Evolutionary conservation across 176 grass and related monocot species (phyloP), one percentile per base, ranked within the genome.

Genomic region (Chrysopogon serrulatus): DNA sequence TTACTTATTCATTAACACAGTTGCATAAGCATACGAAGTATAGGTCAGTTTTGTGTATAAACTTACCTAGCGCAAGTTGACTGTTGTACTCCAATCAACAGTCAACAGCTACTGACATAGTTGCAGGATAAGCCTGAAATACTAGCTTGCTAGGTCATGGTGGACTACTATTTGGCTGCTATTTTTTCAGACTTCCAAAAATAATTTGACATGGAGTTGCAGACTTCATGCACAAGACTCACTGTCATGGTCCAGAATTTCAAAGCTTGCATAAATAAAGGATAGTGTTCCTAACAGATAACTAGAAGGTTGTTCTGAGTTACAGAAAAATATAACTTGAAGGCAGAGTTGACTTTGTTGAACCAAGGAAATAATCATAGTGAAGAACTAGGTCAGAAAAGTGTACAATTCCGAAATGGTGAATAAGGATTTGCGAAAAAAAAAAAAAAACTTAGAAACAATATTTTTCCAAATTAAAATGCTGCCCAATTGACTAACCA

Each of bases 401-500:
- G 41, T 67, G 70, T 34, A 84, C 44, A 37, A n/a, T 45, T 36
- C 45, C n/a, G 68, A 75, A 82, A 66, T 48, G 51, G 31, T 71
- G 17, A 51, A 70, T 51, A 49, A 56, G 23, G 0, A 78, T 21
- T 73, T 37, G 15, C 45, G 60, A 40, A 35, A 40, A 33, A 31
- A n/a, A n/a, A n/a, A n/a, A n/a, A 83, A 43, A 23, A 28, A 2
- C 8, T 18, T 48, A 73, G 1, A 81, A 77, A 76, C 10, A 11
- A 44, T 53, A 5, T 16, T 23, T 28, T 44, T 81, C 8, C 18
- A 41, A 65, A 71, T 15, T 57, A 81, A 67, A 83, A 65, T 64
- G 47, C 27, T 34, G 66, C 40, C 39, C 63, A 37, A 74, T 75
- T 81, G 27, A 98, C 96, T 98, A 56, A 98, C 96, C 93, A 98